Evolutionary conservation across 1,284 basidiomycete species (phyloP).

Genomic region (Naganishia cerealis): DNA sequence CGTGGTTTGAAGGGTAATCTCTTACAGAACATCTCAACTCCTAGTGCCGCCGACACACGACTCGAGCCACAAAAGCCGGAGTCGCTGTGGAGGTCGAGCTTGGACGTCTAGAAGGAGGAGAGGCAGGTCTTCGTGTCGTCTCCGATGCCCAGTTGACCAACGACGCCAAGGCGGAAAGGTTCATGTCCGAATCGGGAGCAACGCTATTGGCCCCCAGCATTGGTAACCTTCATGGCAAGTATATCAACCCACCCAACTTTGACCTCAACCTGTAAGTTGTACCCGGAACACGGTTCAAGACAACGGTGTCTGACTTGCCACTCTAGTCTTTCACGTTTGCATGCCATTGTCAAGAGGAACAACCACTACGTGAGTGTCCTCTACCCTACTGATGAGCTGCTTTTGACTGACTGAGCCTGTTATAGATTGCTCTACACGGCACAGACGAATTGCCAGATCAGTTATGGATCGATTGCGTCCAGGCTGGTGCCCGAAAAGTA

Average conservation of each 20-base stretch:
- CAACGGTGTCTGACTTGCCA: background rate
- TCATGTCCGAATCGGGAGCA: constrained; percentile 54
- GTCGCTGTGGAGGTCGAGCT: constrained; percentile 58
- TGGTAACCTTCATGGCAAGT: constrained; percentile 56
- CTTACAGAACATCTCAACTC: background rate
- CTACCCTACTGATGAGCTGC: too few species aligned
- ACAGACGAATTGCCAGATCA: constrained; percentile 53
- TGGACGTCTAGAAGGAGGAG: constrained; percentile 56
- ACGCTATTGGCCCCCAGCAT: constrained; percentile 56
- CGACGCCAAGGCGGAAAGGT: constrained; percentile 52
- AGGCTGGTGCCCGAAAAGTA: constrained; percentile 51
- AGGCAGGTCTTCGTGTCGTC: constrained; percentile 56
- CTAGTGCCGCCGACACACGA: constrained; percentile 37
- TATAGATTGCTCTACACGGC: constrained; percentile 42
- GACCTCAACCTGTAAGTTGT: constrained; percentile 45
- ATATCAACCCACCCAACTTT: constrained; percentile 50
- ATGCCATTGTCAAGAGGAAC: constrained; percentile 29
- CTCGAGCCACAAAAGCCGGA: constrained; percentile 46
- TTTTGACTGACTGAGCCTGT: background rate
- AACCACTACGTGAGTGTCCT: constrained; percentile 22
- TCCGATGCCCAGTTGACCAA: constrained; percentile 55
- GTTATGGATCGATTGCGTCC: constrained; percentile 49
- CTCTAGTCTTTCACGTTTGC: constrained; percentile 15
- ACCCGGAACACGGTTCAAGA: background rate
- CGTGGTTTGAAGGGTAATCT: background rate